phyloP scores from a whole-genome alignment of 139 green algal species.

The Asterochloris erici region DNA sequence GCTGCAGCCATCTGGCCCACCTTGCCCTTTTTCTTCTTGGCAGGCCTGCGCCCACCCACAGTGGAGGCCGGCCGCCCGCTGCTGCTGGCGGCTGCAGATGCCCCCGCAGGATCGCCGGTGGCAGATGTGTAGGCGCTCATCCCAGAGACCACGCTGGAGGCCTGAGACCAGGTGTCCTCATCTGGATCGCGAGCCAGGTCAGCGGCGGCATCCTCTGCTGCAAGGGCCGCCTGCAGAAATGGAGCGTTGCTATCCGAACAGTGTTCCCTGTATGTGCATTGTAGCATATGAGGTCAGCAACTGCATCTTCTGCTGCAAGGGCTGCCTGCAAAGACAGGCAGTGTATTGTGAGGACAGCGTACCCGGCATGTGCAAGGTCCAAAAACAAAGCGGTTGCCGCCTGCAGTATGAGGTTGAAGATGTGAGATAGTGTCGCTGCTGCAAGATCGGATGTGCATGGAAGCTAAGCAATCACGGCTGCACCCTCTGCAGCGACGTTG shows the following conservation, averaged over 20 bases:
- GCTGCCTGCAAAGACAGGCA: slow-evolving; percentile 2
- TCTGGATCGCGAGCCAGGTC: slow-evolving; percentile 15
- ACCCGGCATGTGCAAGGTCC: background rate
- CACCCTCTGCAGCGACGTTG: too few relatives aligned
- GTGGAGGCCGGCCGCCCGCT: slow-evolving; percentile 31
- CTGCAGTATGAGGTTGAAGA: too few relatives aligned
- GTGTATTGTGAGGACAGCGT: background rate
- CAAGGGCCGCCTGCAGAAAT: background rate
- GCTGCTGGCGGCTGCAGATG: slow-evolving; percentile 9
- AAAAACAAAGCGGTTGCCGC: too few relatives aligned
- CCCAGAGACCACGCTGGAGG: slow-evolving; percentile 41
- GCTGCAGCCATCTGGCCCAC: background rate
- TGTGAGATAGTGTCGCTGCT: too few relatives aligned
- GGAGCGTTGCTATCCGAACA: too few relatives aligned
- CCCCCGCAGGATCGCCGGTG: slow-evolving; percentile 1
- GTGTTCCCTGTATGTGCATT: too few relatives aligned
- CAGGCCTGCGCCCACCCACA: slow-evolving; percentile 31
- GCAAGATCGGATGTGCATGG: too few relatives aligned
- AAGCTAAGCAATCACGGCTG: too few relatives aligned
- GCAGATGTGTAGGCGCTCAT: slow-evolving; percentile 47
- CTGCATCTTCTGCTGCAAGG: slow-evolving; percentile 14
- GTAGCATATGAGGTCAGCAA: background rate
- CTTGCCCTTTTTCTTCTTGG: slow-evolving; percentile 28
- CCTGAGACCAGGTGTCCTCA: slow-evolving; percentile 7
- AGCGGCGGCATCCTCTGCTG: slow-evolving; percentile 15